Percentiles rank a stretch among this genome's conserved stretches.
Evolutionary conservation across 2,329 filamentous ascomycete genomes (phyloP).

Genomic region (Cladorrhinum sp.): DNA sequence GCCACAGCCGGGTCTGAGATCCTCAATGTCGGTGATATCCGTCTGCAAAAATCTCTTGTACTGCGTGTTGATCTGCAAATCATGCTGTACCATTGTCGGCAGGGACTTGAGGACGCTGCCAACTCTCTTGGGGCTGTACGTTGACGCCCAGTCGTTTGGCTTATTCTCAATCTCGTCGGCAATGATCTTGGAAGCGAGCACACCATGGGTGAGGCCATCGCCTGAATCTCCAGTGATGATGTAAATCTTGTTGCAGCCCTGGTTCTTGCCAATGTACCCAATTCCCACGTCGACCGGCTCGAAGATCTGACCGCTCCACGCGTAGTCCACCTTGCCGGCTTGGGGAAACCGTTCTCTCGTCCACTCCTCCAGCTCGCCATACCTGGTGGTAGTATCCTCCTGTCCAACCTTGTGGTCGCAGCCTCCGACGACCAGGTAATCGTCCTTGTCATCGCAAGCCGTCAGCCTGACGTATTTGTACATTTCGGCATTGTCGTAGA

Average conservation of each 20-base stretch:
- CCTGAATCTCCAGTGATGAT: slow-evolving; percentile 56
- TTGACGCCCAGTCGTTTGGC: slow-evolving; percentile 46
- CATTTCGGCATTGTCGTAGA: slow-evolving; percentile 52
- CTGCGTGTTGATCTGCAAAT: slow-evolving; percentile 53
- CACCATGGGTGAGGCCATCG: slow-evolving; percentile 55
- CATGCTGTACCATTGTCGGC: slow-evolving; percentile 46
- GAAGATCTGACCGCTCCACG: slow-evolving; percentile 56
- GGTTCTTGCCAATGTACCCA: slow-evolving; percentile 55
- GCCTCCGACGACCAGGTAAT: slow-evolving; percentile 55
- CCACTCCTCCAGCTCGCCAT: slow-evolving; percentile 52
- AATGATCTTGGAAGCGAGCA: slow-evolving; percentile 50
- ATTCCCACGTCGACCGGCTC: slow-evolving; percentile 51
- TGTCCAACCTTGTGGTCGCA: slow-evolving; percentile 59
- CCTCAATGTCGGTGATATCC: slow-evolving; percentile 56
- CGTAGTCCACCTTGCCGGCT: slow-evolving; percentile 49
- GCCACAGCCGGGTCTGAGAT: slow-evolving; percentile 47
- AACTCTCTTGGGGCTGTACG: slow-evolving; percentile 51
- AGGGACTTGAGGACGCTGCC: slow-evolving; percentile 43
- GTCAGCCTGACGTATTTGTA: slow-evolving; percentile 57
- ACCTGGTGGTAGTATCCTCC: slow-evolving; percentile 43
- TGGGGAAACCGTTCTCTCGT: slow-evolving; percentile 50
- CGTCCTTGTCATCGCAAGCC: slow-evolving; percentile 48
- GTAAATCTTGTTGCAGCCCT: slow-evolving; percentile 49
- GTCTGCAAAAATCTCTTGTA: slow-evolving; percentile 53
- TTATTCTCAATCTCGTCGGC: slow-evolving; percentile 51